A percentile compares a stretch with the other conserved stretches of the same genome.
Evolutionary conservation across 176 grass and related monocot species (phyloP).

Genomic region (Cenchrus purpureus): DNA sequence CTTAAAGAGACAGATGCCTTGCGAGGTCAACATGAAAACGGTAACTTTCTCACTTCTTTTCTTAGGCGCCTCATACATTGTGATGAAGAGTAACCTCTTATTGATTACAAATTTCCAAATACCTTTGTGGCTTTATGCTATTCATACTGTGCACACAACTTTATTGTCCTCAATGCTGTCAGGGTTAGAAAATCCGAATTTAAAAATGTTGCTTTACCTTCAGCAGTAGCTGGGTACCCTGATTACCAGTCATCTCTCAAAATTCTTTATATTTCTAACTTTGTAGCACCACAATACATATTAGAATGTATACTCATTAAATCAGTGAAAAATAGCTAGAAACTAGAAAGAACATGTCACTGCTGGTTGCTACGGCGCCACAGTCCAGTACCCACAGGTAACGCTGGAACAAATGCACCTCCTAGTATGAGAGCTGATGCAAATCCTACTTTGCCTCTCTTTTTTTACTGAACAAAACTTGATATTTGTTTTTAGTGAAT

Average conservation of each 20-base stretch:
- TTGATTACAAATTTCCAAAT: background rate
- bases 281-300: background rate
- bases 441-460: background rate
- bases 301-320: background rate
- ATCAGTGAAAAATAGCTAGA: background rate
- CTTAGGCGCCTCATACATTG: background rate
- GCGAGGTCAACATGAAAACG: constrained; percentile 26
- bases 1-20: constrained; percentile 9
- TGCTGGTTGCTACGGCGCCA: background rate
- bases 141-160: background rate
- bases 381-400: background rate
- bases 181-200: background rate
- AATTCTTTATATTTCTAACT: background rate
- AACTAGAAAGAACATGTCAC: background rate
- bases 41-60: background rate
- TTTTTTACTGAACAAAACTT: constrained; percentile 25
- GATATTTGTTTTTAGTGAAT: constrained; percentile 10
- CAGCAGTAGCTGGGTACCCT: background rate
- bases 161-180: constrained; percentile 4
- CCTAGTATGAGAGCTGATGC: background rate
- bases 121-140: constrained; percentile 4
- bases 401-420: background rate
- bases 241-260: background rate
- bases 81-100: constrained; percentile 13
- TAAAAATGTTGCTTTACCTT: background rate